A percentile compares a stretch with the other conserved stretches of the same genome.
Evolutionary conservation across 2,329 filamentous ascomycete species (phyloP).

Genomic region (Aspergillus pseudoterreus): DNA sequence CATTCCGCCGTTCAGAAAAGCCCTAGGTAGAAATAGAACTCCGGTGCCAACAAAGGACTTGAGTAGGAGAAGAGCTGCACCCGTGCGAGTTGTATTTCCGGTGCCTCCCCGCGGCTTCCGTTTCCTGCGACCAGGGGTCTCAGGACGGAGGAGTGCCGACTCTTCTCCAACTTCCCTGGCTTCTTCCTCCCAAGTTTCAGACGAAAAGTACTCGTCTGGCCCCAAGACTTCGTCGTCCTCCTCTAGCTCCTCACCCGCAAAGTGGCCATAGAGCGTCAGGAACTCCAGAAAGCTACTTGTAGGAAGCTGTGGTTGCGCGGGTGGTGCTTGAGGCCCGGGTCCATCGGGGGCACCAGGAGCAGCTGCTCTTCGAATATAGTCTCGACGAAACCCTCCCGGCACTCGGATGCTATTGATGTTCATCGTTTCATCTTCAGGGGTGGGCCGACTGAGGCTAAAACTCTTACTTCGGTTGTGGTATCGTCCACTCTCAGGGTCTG

Average conservation of each 20-base stretch:
- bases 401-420: conserved; percentile 90
- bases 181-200: conserved; percentile 62
- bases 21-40: conserved; percentile 86
- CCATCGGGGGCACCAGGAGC: conserved; percentile 46
- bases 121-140: conserved; percentile 66
- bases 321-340: conserved; percentile 33
- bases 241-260: conserved; percentile 92
- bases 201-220: conserved; percentile 88
- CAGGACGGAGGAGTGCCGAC: conserved; percentile 70
- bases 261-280: conserved; percentile 90
- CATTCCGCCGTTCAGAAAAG: conserved; percentile 96
- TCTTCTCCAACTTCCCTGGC: conserved; percentile 81
- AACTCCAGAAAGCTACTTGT: conserved; percentile 97
- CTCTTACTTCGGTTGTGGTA: conserved; percentile 78
- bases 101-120: conserved; percentile 70
- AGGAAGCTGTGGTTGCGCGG: conserved; percentile 60
- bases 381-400: conserved; percentile 87
- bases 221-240: conserved; percentile 89
- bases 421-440: conserved; percentile 73
- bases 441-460: conserved; percentile 72
- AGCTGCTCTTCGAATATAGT: conserved; percentile 77
- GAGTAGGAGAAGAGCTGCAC: conserved; percentile 78
- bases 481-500: conserved; percentile 60
- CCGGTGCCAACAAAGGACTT: conserved; percentile 98
- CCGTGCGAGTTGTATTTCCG: conserved; percentile 73